These are phyloP conservation scores for Neckera pumila DNA, from an alignment of 225 moss, liverwort and hornwort species.

Conservation along the genomic window DNA sequence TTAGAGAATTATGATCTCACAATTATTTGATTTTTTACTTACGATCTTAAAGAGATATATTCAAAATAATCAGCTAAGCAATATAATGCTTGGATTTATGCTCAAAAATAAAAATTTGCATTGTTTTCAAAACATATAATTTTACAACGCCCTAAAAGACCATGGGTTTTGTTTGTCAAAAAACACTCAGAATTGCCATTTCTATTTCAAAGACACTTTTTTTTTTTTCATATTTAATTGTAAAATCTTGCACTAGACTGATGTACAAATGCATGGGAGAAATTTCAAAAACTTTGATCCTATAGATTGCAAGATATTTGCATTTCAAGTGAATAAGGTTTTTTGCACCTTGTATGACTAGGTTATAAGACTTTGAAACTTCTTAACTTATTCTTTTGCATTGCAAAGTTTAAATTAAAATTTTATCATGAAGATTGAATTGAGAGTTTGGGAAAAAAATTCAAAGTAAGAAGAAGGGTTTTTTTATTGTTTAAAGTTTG, in stretches of 20 bases:
- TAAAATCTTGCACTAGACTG: neutral
- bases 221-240: too few relatives aligned
- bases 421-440: neutral
- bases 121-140: neutral
- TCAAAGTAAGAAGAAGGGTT: neutral
- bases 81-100: neutral
- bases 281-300: neutral
- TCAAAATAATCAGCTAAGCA: too few relatives aligned
- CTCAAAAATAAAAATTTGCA: neutral
- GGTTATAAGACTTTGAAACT: neutral
- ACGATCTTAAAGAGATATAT: too few relatives aligned
- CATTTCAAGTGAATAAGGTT: neutral
- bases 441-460: neutral
- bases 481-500: neutral
- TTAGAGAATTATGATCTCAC: too few relatives aligned
- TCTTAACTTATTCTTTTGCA: neutral
- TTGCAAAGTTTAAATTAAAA: neutral
- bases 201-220: too few relatives aligned
- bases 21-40: too few relatives aligned
- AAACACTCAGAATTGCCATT: too few relatives aligned
- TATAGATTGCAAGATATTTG: neutral
- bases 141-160: too few relatives aligned
- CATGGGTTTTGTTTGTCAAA: too few relatives aligned
- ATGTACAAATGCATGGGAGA: rapidly evolving
- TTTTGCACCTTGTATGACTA: rapidly evolving